Percentiles rank a stretch among this genome's conserved stretches.
These are phyloP conservation scores for Pulicaria dysenterica DNA, from an alignment of 129 eudicot species.

Conservation along the genomic window DNA sequence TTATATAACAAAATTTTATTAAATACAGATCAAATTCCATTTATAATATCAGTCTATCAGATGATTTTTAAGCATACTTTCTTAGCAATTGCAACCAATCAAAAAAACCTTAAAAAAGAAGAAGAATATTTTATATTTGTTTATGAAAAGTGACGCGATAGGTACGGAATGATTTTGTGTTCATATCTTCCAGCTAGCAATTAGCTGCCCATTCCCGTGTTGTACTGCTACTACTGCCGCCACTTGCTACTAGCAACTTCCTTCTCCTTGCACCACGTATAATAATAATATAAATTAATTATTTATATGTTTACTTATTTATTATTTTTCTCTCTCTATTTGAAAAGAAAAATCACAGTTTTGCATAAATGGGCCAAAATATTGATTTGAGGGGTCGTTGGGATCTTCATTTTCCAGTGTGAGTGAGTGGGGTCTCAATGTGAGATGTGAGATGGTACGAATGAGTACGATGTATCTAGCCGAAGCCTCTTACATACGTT, in stretches of 20 bases:
- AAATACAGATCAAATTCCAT: too few species aligned
- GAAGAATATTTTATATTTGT: background rate
- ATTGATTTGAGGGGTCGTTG: too few species aligned
- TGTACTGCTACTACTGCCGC: constrained; percentile 31
- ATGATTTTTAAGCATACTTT: background rate
- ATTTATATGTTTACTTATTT: background rate
- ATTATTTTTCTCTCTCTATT: background rate
- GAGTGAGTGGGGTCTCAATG: too few species aligned
- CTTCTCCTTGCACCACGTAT: constrained; percentile 24
- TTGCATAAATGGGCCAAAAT: too few species aligned
- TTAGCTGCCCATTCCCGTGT: constrained; percentile 39
- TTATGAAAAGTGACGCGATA: background rate
- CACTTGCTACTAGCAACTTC: constrained; percentile 25
- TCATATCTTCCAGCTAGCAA: constrained; percentile 36
- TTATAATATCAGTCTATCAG: too few species aligned
- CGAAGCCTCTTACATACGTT: too few species aligned
- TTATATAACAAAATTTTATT: too few species aligned
- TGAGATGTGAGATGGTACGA: too few species aligned
- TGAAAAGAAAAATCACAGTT: too few species aligned
- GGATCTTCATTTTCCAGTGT: too few species aligned
- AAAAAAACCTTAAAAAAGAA: constrained; percentile 18
- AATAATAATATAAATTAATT: background rate
- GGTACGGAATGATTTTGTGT: constrained; percentile 1
- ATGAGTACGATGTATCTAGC: too few species aligned
- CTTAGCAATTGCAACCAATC: constrained; percentile 9